phyloP scores from a whole-genome alignment of 345 rosid genomes.

The Mercurialis annua region DNA sequence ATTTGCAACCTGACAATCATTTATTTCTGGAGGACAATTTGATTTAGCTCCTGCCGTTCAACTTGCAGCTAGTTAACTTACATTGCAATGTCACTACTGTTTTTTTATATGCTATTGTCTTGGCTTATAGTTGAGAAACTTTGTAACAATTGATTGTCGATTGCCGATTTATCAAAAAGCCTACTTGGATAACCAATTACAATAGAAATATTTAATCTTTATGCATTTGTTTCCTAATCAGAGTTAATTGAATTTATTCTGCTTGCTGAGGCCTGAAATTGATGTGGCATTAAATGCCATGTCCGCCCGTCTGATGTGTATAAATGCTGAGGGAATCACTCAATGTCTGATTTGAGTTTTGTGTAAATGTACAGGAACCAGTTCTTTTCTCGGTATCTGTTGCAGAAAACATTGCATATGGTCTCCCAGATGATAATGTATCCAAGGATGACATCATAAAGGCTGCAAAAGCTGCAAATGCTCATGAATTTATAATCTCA shows the following conservation, averaged over 20 bases:
- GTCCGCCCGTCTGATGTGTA: background rate
- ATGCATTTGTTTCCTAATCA: background rate
- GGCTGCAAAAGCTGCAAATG: slow-evolving; percentile 97
- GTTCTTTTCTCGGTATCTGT: slow-evolving; percentile 87
- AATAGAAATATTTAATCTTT: background rate
- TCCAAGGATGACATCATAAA: slow-evolving; percentile 84
- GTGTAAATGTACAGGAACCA: slow-evolving; percentile 59
- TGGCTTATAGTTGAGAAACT: background rate
- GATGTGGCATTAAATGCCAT: background rate
- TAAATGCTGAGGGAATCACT: background rate
- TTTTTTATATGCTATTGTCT: background rate
- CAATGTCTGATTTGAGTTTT: background rate
- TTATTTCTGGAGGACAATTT: slow-evolving; percentile 1
- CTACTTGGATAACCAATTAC: slow-evolving; percentile 5
- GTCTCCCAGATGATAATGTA: slow-evolving; percentile 85
- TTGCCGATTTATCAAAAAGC: background rate
- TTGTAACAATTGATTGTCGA: background rate
- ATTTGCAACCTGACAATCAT: background rate
- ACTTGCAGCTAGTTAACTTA: background rate
- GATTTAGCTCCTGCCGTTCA: slow-evolving; percentile 7
- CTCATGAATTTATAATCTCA: slow-evolving; percentile 88
- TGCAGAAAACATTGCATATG: slow-evolving; percentile 96
- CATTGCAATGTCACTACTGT: background rate
- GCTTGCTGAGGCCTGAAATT: background rate
- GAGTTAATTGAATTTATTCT: background rate